Evolutionary conservation across 805 yeast genomes (phyloP), one percentile per base, ranked within the genome.

Genomic region (Saccharomycodes ludwigii): DNA sequence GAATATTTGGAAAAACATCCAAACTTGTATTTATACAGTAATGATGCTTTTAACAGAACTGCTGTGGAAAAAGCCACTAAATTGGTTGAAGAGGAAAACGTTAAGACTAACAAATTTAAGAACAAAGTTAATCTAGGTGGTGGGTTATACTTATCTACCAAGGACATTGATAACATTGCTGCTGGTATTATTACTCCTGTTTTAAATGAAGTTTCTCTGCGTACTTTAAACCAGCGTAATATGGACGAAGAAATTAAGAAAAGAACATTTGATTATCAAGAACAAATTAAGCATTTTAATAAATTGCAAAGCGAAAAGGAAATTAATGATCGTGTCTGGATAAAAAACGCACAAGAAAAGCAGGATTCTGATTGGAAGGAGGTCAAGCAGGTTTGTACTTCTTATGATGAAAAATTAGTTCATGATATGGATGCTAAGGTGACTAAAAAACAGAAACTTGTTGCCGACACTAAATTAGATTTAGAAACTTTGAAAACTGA

Each of bases 141-240:
- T 40, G 97, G 96, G 2, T 65, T 82, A 36, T 71, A 67, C 47
- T 72, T 88, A 68, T 64, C 80, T 24, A 78, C 68, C 37, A 68
- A 63, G 14, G 95, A 86, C 47, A 71, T 91, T 39, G 78, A 82
- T 40, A 67, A 67, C 31, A 70, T 88, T 61, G 97, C 98, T 14
- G 60, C 73, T 38, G 67, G 74, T 29, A 65, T 81, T 47, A 94
- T 91, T 36, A 66, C 70, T 42, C 98, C 98, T 6, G 85, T 88
- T 4, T 61, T 88, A 46, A 66, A 63, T 24, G 86, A 83, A 53
- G 72, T 88, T 46, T 64, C 70, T 43, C 56, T 63, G 28, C 76
- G 80, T 48, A 94, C 93, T 14, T 63, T 56, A 15, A 67, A 70
- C 29, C 88, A 83, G 57, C 71, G 94, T 35, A 58, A 59, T 25